These are phyloP conservation scores for Backusella circina DNA, from an alignment of 192 early-diverging fungal genomes.

Conservation along the genomic window DNA sequence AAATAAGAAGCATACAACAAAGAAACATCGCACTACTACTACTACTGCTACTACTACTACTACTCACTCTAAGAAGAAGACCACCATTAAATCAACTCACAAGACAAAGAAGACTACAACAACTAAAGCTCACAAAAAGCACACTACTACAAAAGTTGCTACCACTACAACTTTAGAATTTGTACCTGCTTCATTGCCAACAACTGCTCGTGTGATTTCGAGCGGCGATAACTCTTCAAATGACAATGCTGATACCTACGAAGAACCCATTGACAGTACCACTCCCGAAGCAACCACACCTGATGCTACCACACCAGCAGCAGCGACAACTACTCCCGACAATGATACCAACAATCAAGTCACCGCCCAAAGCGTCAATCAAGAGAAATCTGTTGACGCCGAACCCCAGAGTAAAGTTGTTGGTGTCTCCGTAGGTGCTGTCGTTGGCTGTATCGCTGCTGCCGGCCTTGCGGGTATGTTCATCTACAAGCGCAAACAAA, in stretches of 20 bases:
- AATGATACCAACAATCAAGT: neutral
- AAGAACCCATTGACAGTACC: neutral
- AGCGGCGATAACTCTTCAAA: neutral
- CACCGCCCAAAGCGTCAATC: slow-evolving; percentile 11
- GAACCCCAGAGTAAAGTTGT: slow-evolving; percentile 21
- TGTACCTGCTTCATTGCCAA: neutral
- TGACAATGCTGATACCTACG: neutral
- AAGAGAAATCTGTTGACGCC: neutral
- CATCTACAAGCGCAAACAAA: slow-evolving; percentile 15
- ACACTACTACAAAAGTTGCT: neutral
- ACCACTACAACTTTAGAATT: neutral
- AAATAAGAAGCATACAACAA: neutral
- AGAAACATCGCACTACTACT: neutral
- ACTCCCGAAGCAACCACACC: neutral
- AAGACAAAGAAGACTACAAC: neutral
- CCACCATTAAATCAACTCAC: neutral
- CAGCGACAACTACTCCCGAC: neutral
- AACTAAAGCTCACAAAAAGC: neutral
- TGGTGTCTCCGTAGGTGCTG: slow-evolving; percentile 26
- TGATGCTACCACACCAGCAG: neutral
- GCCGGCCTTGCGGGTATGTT: slow-evolving; percentile 33
- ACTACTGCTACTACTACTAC: neutral
- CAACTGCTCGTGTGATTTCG: neutral
- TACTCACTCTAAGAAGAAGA: neutral
- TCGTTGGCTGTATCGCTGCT: slow-evolving; percentile 30